A percentile compares a stretch with the other conserved stretches of the same genome.
phyloP scores from a whole-genome alignment of 2,329 filamentous ascomycete species.

The Lachnellula arida region DNA sequence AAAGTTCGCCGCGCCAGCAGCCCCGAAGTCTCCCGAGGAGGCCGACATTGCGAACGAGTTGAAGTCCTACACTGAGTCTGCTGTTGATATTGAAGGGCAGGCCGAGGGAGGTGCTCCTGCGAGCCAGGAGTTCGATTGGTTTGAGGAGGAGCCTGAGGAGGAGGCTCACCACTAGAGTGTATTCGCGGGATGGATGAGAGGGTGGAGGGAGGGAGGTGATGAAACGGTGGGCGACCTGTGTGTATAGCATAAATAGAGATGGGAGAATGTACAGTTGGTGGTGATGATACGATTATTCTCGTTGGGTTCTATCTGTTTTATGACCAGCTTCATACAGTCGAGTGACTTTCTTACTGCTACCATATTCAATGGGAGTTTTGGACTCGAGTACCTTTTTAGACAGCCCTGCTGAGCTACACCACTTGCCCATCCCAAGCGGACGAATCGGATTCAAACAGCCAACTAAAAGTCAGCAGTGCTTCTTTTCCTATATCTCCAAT shows the following conservation, averaged over 20 bases:
- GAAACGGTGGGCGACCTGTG: constrained; percentile 7
- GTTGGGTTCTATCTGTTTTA: too few species aligned
- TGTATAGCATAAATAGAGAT: constrained; percentile 26
- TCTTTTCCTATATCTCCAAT: too few species aligned
- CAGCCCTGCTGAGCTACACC: too few species aligned
- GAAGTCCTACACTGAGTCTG: constrained; percentile 90
- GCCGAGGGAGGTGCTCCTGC: constrained; percentile 59
- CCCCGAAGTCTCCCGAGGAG: constrained; percentile 89
- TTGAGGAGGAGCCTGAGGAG: constrained; percentile 67
- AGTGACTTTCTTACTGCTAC: too few species aligned
- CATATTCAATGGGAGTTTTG: too few species aligned
- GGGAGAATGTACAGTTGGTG: constrained; percentile 23
- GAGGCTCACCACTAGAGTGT: constrained; percentile 36
- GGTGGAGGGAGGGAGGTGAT: neutral
- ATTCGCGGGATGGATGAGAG: neutral
- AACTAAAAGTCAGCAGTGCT: too few species aligned
- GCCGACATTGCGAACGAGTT: constrained; percentile 85
- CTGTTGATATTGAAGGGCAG: constrained; percentile 91
- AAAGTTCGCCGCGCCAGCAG: constrained; percentile 74
- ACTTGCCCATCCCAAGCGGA: too few species aligned
- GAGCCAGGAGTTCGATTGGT: constrained; percentile 61
- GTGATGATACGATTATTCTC: neutral
- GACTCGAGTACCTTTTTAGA: too few species aligned
- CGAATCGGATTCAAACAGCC: too few species aligned
- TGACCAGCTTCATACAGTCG: too few species aligned